A percentile compares a stretch with the other conserved stretches of the same genome.
These are phyloP conservation scores for Microstegium vimineum DNA, from an alignment of 176 grass and related monocot species.

Conservation along the genomic window DNA sequence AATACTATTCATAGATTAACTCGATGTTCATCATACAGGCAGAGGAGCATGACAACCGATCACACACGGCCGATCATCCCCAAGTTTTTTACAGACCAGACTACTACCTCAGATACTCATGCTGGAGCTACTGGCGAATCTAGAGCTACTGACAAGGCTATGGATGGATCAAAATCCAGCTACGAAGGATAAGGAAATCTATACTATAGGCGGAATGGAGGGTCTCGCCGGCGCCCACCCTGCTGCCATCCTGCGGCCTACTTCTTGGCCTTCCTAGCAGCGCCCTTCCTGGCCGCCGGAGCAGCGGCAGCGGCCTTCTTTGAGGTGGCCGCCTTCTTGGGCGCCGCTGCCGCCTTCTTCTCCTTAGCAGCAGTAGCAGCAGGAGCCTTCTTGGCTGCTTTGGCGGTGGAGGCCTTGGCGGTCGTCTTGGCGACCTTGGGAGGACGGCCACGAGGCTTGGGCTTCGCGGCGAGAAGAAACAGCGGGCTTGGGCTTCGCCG, in stretches of 20 bases:
- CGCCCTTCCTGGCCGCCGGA: constrained; percentile 34
- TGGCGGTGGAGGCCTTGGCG: constrained; percentile 4
- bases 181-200: accelerated
- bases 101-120: background rate
- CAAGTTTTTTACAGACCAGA: background rate
- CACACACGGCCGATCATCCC: background rate
- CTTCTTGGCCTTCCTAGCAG: constrained; percentile 54
- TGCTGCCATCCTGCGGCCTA: constrained; percentile 21
- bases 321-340: constrained; percentile 5
- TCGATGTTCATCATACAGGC: background rate
- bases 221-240: no score
- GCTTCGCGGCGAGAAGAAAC: background rate
- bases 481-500: background rate
- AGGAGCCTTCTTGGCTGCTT: constrained; percentile 9
- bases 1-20: background rate
- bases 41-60: background rate
- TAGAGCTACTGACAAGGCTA: background rate
- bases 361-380: background rate
- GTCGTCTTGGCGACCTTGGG: constrained; percentile 37
- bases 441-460: constrained; percentile 4
- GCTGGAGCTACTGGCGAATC: background rate
- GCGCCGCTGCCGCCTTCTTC: background rate
- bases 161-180: background rate
- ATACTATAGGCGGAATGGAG: background rate
- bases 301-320: constrained; percentile 31